Evolutionary conservation across 768 basidiomycete genomes (phyloP), one percentile per base, ranked within the genome.

Genomic region (Neoboletus brunneissimus): DNA sequence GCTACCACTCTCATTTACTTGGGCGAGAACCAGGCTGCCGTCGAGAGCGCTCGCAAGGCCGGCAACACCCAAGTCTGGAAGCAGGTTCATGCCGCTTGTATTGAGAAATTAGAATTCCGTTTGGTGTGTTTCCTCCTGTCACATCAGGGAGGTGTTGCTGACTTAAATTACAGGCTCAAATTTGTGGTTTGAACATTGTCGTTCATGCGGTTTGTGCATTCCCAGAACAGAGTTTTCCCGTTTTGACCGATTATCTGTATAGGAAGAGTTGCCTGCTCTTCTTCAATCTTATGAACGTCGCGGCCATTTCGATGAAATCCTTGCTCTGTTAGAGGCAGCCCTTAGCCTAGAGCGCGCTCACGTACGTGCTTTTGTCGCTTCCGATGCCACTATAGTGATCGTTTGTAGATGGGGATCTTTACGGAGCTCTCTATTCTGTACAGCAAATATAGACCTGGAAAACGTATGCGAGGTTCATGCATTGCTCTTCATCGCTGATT

Each of bases 41-140:
- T 99, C 12, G 97, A 99, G 74, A 97, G 96, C 62, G 97, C 97
- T n/a, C 81, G 97, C 53, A 99, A 99, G 72, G 97, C 97, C 15
- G 97, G 97, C 12, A 98, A 98, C 68, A 99, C 97, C 6, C 96
- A 98, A 76, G 97, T 98, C n/a, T 99, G 97, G 97, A 98, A 98
- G 75, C 97, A 98, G 72, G 97, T 99, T 49, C 96, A 98, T 63
- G 90, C 94, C 23, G 97, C 97, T 40, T 99, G 97, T 75, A 88
- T 99, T 55, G 96, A 97, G 77, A 98, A 98, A 79, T 77, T 82
- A 53, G 97, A 99, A 71, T 98, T 98, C 85, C 89, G 94, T 57
- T 73, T 98, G 72, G 87, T 86, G 51, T 25, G 79, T 73, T 11
- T 41, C 31, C 25, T 57, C 44, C n/a, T n/a, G 9, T 22, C 41